A percentile compares a stretch with the other conserved stretches of the same genome.
Evolutionary conservation across 2,329 filamentous ascomycete genomes (phyloP).

Genomic region (Cytospora paraplurivora): DNA sequence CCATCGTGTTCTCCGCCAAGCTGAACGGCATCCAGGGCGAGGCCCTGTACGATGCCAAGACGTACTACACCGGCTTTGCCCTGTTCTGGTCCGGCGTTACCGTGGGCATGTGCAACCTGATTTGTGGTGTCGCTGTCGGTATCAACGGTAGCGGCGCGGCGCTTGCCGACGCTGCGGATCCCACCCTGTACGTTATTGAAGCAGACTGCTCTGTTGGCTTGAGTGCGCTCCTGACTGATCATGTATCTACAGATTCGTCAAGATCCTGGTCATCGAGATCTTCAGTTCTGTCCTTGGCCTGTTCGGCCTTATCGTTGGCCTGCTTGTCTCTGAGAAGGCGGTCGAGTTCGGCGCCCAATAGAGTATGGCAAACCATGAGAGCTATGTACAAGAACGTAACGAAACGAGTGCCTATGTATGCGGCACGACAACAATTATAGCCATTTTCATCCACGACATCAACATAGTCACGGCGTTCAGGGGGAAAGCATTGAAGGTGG

Average conservation of each 20-base stretch:
- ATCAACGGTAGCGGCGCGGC: constrained; percentile 98
- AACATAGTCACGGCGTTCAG: constrained; percentile 29
- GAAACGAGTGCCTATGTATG: not conserved
- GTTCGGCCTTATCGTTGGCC: constrained; percentile 92
- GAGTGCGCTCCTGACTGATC: constrained; percentile 32
- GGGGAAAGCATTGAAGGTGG: constrained; percentile 26
- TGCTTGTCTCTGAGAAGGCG: constrained; percentile 85
- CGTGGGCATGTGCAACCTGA: constrained; percentile 91
- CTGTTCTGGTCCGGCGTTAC: constrained; percentile 96
- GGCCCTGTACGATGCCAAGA: constrained; percentile 70
- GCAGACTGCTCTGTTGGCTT: constrained; percentile 30
- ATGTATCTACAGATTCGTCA: constrained; percentile 75
- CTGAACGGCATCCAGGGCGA: constrained; percentile 67
- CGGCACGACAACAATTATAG: constrained; percentile 22
- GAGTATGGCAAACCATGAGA: not conserved
- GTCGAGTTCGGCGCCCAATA: constrained; percentile 61
- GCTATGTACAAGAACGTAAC: constrained; percentile 20
- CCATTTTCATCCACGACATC: constrained; percentile 27
- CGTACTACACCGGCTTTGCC: constrained; percentile 93
- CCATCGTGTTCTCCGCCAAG: constrained; percentile 95
- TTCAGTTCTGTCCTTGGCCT: constrained; percentile 97
- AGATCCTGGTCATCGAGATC: constrained; percentile 98
- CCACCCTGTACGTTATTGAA: constrained; percentile 69
- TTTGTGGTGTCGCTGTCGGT: constrained; percentile 94
- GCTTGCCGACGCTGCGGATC: constrained; percentile 90